Conservation (phyloP, 768 basidiomycete genomes). For the Astraeus odoratus region DNA sequence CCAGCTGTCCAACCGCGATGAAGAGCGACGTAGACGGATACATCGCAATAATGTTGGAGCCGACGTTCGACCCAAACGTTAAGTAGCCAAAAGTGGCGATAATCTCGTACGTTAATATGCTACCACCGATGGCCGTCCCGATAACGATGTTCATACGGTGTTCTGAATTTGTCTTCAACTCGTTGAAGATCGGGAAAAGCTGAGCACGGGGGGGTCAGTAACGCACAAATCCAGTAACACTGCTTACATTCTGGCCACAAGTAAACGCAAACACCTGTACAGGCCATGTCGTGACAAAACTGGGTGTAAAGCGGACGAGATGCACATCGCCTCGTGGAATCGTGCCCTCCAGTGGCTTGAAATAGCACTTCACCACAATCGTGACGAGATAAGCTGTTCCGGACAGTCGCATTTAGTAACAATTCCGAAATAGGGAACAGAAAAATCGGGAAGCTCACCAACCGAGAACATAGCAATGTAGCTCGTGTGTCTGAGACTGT, state of each 20-base stretch:
- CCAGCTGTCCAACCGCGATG: conserved; percentile 88
- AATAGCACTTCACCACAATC: conserved; percentile 77
- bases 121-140: conserved; percentile 77
- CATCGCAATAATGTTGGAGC: conserved; percentile 92
- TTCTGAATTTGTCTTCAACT: conserved; percentile 77
- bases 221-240: conserved; percentile 1
- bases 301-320: conserved; percentile 67
- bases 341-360: conserved; percentile 63
- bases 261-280: conserved; percentile 93
- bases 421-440: not conserved
- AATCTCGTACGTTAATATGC: conserved; percentile 79
- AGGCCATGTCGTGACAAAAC: conserved; percentile 80
- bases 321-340: conserved; percentile 59
- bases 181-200: conserved; percentile 94
- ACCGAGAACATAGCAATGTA: conserved; percentile 89
- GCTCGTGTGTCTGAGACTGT: conserved; percentile 85
- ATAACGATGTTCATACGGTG: conserved; percentile 82
- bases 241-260: conserved; percentile 83
- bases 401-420: not conserved
- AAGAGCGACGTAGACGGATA: conserved; percentile 86
- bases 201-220: conserved; percentile 27
- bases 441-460: conserved; percentile 41
- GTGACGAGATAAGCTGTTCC: conserved; percentile 65
- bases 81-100: conserved; percentile 88
- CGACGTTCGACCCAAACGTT: conserved; percentile 88